Base-by-base conservation (phyloP, 345 rosid genomes). In the Euphorbia peplus region DNA sequence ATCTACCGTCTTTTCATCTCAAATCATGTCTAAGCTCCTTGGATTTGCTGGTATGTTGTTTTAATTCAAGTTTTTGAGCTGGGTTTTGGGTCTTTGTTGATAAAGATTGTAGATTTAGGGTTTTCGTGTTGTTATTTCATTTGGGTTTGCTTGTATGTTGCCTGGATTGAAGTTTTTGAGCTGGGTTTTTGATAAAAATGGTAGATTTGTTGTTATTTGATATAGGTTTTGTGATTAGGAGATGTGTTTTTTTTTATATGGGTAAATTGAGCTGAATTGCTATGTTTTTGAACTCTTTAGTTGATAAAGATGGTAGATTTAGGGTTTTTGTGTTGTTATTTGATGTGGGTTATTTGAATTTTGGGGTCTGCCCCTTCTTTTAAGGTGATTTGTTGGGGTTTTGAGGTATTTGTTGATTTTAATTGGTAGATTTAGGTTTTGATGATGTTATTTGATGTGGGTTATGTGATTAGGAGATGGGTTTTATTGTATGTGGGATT, bases 11-110 rank as follows among this genome's bases (percentile, higher is more conserved):
- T 84, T 80, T 81, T 73, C 72, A 76, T 86, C 88, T 76, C 46
- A 29, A 69, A 71, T 59, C 80, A 95, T 95, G 99, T 82, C 99
- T 71, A 83, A 89, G 78, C 72, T 95, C 91, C 73, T 82, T 69
- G 75, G 78, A 46, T 76, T 88, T 60, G 79, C 79, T 60, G 97
- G 99, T 95, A 87, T 70, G 73, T 14, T 66, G 37, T 22, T 56
- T 19, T 25, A 21, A 41, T 51, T 48, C 50, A 25, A 15, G 15
- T 1, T 0, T 8, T 29, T 51, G 26, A 16, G 15, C 16, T n/a
- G n/a, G n/a, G 25, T 51, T 25, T 52, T 1, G 35, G n/a, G n/a
- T n/a, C n/a, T n/a, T n/a, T n/a, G n/a, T n/a, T n/a, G n/a, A n/a
- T n/a, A n/a, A n/a, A n/a, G n/a, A n/a, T n/a, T n/a, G n/a, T n/a